phyloP scores from a whole-genome alignment of 2,329 filamentous ascomycete genomes.

The Didymosphaeria variabile region DNA sequence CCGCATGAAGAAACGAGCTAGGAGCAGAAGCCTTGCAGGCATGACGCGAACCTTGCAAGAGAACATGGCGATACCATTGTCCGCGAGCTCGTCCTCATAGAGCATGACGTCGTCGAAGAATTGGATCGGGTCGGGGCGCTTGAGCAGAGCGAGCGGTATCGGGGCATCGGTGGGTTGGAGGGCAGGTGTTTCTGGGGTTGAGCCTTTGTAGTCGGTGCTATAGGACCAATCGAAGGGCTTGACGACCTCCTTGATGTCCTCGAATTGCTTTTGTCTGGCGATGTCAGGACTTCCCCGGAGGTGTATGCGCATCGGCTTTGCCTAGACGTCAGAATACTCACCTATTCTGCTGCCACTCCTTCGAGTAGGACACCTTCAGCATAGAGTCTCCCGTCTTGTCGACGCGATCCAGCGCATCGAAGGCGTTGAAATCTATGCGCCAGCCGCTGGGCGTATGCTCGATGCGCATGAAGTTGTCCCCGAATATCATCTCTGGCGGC shows the following conservation, averaged over 20 bases:
- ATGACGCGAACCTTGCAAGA: conserved; percentile 94
- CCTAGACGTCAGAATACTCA: conserved; percentile 33
- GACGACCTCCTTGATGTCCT: conserved; percentile 90
- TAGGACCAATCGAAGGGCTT: conserved; percentile 99
- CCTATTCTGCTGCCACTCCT: conserved; percentile 81
- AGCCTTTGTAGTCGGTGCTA: conserved; percentile 85
- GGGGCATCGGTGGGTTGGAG: conserved; percentile 59
- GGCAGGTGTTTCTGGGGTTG: conserved; percentile 54
- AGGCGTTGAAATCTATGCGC: conserved; percentile 82
- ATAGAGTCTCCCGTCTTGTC: conserved; percentile 93
- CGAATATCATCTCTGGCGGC: conserved; percentile 98
- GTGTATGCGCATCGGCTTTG: conserved; percentile 3
- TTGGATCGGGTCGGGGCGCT: conserved; percentile 88
- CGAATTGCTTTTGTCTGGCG: conserved; percentile 76
- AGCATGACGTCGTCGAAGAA: conserved; percentile 97
- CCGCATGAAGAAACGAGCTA: conserved; percentile 89
- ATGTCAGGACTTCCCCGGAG: conserved; percentile 15
- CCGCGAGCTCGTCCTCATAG: conserved; percentile 96
- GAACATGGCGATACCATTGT: conserved; percentile 92
- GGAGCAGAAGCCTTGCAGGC: conserved; percentile 83
- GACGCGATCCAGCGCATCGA: conserved; percentile 86
- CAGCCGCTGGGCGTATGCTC: conserved; percentile 79
- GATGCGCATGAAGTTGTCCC: conserved; percentile 85
- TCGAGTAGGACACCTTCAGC: conserved; percentile 92
- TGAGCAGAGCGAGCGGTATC: conserved; percentile 87